Base-by-base conservation (phyloP, 352 stramenopile genomes). In the Globisporangium heterothallicum region DNA sequence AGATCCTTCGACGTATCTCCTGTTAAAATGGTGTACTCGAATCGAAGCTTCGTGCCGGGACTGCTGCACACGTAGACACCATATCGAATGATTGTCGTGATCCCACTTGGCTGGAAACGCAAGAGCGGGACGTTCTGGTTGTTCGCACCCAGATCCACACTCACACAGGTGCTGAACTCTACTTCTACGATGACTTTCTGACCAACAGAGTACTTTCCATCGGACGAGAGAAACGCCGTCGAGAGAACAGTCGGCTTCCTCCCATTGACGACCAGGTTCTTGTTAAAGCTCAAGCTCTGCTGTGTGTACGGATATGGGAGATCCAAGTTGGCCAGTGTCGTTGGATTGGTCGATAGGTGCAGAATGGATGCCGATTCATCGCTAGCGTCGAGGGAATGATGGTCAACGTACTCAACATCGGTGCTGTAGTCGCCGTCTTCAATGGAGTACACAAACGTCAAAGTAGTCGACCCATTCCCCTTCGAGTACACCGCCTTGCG, bases 321-420 rank as follows among this genome's bases (percentile, higher is more conserved):
- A 52, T 85, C 68, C 0, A 86, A 54, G 42, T 88, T 75, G 4
- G 81, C 84, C 14, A 64, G 35, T 1, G 78, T 88, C 13, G 81
- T 92, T 21, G 84, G 84, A 29, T 72, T 77, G 2, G 81, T 88
- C 14, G 84, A 80, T 3, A 73, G 45, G 48, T 87, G 76, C 22
- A 84, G 32, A 38, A 88, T 90, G 7, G 43, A 47, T 12, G 59
- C 60, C n/a, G 69, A 74, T 14, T 53, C 54, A n/a, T 62, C 66
- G 12, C 66, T 83, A 4, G 74, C 64, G 36, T 93, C 79, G 7
- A 94, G 69, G 13, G 81, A 94, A 53, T 92, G 83, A 42, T 86
- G 70, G 46, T 94, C 84, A 18, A 91, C 71, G 50, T 94, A 94
- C 36, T 90, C 76, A 40, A 92, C 67, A 38, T 90, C 76, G 2